These are phyloP conservation scores for Massariosphaeria phaeospora DNA, from an alignment of 495 filamentous ascomycete genomes.

Conservation along the genomic window DNA sequence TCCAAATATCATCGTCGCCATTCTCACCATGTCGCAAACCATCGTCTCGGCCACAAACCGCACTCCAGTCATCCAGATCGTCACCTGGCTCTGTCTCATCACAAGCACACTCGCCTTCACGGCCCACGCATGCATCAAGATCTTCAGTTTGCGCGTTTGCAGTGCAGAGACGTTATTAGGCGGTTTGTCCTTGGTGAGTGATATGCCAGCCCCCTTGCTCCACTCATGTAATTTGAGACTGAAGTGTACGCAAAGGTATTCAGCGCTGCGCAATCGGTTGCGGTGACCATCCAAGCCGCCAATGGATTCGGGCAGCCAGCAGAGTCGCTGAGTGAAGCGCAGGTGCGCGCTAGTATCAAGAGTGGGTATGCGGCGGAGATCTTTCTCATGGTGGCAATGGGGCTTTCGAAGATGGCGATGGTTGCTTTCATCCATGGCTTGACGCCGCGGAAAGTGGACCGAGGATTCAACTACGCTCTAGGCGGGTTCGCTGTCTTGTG, in stretches of 20 bases:
- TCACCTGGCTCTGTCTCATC: neutral
- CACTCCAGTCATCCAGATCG: neutral
- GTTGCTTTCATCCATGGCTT: neutral
- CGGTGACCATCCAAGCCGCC: neutral
- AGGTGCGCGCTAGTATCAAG: neutral
- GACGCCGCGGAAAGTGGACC: neutral
- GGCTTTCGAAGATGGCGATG: neutral
- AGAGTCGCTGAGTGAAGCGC: neutral
- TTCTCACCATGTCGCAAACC: too few species aligned
- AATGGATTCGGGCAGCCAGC: neutral
- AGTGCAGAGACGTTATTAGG: neutral
- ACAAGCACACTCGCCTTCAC: neutral
- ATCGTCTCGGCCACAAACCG: neutral
- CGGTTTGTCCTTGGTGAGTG: neutral
- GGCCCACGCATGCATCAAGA: neutral
- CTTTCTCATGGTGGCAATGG: neutral
- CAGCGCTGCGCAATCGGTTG: neutral
- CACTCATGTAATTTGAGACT: too few species aligned
- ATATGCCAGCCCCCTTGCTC: too few species aligned
- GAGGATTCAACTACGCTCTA: neutral
- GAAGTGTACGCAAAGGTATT: neutral
- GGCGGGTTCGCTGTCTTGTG: neutral
- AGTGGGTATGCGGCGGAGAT: neutral
- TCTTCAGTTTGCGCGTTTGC: neutral
- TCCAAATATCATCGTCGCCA: too few species aligned